Conservation (phyloP, 257 asterid species). For the Fraxinus anomala region DNA sequence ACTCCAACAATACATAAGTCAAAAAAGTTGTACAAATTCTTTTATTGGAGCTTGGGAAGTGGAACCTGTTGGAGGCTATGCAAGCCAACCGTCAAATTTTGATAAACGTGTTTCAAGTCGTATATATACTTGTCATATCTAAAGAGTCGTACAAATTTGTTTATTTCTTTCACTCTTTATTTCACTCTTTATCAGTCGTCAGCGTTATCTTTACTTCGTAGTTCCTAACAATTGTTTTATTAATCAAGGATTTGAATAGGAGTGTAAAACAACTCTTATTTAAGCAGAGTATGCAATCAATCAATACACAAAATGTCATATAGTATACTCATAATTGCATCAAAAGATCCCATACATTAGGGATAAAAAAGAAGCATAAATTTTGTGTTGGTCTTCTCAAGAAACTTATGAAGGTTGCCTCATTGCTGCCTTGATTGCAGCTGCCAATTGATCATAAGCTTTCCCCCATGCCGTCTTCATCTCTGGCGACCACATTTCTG, state of each 20-base stretch:
- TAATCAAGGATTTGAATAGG: too few relatives aligned
- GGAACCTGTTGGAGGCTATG: not conserved
- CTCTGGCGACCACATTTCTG: not conserved
- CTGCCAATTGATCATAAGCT: slow-evolving; percentile 3
- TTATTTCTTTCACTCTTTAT: too few relatives aligned
- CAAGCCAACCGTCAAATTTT: not conserved
- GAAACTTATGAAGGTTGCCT: not conserved
- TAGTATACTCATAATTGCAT: not conserved
- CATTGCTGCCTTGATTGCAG: slow-evolving; percentile 1
- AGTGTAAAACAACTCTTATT: too few relatives aligned
- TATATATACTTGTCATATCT: too few relatives aligned
- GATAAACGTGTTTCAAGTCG: too few relatives aligned
- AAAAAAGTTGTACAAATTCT: too few relatives aligned
- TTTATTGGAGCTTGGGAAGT: too few relatives aligned
- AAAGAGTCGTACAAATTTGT: too few relatives aligned
- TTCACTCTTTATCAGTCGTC: too few relatives aligned
- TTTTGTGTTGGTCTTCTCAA: not conserved
- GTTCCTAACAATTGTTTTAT: too few relatives aligned
- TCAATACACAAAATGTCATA: not conserved
- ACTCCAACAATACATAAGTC: too few relatives aligned
- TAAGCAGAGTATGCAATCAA: not conserved
- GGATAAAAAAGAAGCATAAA: not conserved
- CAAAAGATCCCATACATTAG: not conserved
- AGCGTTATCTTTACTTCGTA: too few relatives aligned
- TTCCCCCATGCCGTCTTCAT: not conserved